Percentiles rank a stretch among this genome's conserved stretches.
Conservation (phyloP, 352 stramenopile genomes). For the Globisporangium nunn region DNA sequence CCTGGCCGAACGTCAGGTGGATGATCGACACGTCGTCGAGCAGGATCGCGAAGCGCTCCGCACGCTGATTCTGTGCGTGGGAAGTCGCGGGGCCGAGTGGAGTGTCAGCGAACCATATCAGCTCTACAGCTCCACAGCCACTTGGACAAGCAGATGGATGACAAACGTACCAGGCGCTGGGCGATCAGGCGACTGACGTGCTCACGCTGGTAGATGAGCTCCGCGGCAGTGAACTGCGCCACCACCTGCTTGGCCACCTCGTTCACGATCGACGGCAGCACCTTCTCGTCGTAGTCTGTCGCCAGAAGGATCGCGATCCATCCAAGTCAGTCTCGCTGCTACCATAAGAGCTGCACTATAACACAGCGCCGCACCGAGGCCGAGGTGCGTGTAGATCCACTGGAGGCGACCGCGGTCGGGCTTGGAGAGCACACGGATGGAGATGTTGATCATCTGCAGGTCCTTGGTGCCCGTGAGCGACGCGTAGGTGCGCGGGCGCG, state of each 20-base stretch:
- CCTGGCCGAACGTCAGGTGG: conserved; percentile 96
- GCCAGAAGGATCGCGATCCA: no score
- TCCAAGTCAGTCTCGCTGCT: not conserved
- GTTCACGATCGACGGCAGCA: conserved; percentile 98
- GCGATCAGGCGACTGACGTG: conserved; percentile 93
- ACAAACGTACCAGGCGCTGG: conserved; percentile 73
- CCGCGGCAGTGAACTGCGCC: conserved; percentile 97
- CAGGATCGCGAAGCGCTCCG: conserved; percentile 90
- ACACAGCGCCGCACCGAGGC: conserved; percentile 51
- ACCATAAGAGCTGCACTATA: no score
- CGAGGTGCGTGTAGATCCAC: conserved; percentile 96
- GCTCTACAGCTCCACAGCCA: no score
- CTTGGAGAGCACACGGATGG: conserved; percentile 97
- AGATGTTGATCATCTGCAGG: conserved; percentile 99
- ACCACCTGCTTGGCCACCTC: conserved; percentile 99
- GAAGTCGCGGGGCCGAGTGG: conserved; percentile 5
- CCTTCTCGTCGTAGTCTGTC: conserved; percentile 96
- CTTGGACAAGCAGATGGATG: not conserved
- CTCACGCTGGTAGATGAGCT: conserved; percentile 99
- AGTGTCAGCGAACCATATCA: no score
- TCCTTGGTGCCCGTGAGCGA: conserved; percentile 93
- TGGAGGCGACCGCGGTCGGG: conserved; percentile 91
- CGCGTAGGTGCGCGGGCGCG: conserved; percentile 90
- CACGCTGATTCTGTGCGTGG: conserved; percentile 59
- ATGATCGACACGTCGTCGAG: conserved; percentile 99